Evolutionary conservation across 164 flowering plant genomes (phyloP).

Genomic region (Magnolia kwangsiensis): DNA sequence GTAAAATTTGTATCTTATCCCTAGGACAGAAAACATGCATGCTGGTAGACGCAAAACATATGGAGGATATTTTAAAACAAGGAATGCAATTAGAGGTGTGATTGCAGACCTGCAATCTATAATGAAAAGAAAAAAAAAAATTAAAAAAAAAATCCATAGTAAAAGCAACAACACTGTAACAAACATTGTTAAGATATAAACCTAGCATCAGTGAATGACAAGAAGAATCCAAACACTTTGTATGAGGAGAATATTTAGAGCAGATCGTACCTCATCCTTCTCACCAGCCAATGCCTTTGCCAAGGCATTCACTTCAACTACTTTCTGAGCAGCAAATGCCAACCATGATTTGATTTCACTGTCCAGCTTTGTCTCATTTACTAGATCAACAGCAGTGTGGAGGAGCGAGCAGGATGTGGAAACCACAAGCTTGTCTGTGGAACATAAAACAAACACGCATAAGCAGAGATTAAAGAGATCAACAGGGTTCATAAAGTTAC

Average conservation of each 20-base stretch:
- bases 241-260: conserved; percentile 6
- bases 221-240: not conserved
- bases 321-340: conserved; percentile 94
- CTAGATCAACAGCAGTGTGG: conserved; percentile 92
- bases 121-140: too few relatives aligned
- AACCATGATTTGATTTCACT: conserved; percentile 88
- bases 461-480: not conserved
- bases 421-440: conserved; percentile 77
- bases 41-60: too few relatives aligned
- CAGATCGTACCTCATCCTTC: conserved; percentile 74
- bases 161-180: not conserved
- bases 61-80: not conserved
- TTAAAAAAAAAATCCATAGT: too few relatives aligned
- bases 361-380: conserved; percentile 79
- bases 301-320: conserved; percentile 89
- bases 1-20: too few relatives aligned
- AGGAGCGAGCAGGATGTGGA: conserved; percentile 96
- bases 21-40: too few relatives aligned
- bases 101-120: not conserved
- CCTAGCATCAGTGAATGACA: not conserved
- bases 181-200: not conserved
- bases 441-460: not conserved
- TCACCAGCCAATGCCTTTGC: conserved; percentile 80
- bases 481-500: not conserved
- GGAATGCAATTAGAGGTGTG: not conserved